Base-by-base conservation (phyloP, 1,139 yeast species). In the Candida glucosophila region DNA sequence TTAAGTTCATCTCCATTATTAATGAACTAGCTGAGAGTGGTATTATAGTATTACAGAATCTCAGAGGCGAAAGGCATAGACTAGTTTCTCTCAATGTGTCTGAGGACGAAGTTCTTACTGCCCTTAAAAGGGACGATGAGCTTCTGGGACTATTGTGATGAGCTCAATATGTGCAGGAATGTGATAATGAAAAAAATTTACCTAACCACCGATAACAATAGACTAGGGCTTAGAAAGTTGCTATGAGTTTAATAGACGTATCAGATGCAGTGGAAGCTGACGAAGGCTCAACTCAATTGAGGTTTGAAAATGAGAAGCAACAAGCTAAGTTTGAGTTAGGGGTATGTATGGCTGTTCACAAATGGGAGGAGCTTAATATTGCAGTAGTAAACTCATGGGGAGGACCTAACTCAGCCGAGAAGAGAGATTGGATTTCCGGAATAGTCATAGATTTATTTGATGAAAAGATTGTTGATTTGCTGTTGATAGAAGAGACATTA, bases 321-420 rank as follows among this genome's bases (percentile, higher is more conserved):
- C 93, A 81, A 51, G 86, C 80, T 14, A 75, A 80, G 38, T 86
- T 90, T 43, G 97, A 88, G 52, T 67, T 90, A n/a, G 97, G 95
- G 6, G 90, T 83, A 1, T 79, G 95, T 25, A 80, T 88, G 93
- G 77, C 82, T 19, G 55, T 90, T 10, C 73, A 86, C 52, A 68
- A 71, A 35, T 90, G 98, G 98, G 93, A 85, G 34, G 90, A 82
- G 23, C 62, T 90, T 30, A 67, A 72, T 27, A 78, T 83, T 1
- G 98, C 98, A 0, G 98, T 92, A n/a, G 93, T 75, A n/a, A 83
- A 82, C 47, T 63, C 67, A 20, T 90, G 98, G 98, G 99, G 98
- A 32, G 99, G 98, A 2, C 74, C 94, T 10, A 82, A 82, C 23
- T 79, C 94, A 8, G 72, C 67, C 1, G 97, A 83, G 24, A 90